phyloP scores from a whole-genome alignment of 2,329 filamentous ascomycete species.

The Nigrograna mackinnonii region DNA sequence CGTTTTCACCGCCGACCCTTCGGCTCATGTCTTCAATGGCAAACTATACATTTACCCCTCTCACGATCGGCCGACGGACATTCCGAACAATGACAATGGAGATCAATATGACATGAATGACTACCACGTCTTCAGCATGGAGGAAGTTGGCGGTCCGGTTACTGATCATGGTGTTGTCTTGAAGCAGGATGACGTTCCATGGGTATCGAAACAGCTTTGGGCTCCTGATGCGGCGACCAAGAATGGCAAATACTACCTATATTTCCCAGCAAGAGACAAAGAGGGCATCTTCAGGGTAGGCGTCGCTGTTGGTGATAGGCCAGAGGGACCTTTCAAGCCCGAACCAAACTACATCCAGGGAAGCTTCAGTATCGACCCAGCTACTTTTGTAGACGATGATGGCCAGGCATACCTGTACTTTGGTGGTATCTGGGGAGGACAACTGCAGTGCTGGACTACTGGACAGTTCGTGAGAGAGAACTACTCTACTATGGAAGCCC shows the following conservation, averaged over 20 bases:
- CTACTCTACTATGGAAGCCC: slow-evolving; percentile 31
- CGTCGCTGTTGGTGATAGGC: slow-evolving; percentile 66
- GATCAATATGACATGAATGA: slow-evolving; percentile 85
- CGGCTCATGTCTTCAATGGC: slow-evolving; percentile 77
- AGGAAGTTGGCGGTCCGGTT: slow-evolving; percentile 60
- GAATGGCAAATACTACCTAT: slow-evolving; percentile 74
- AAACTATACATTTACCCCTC: slow-evolving; percentile 80
- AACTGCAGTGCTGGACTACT: slow-evolving; percentile 74
- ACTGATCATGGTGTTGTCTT: slow-evolving; percentile 75
- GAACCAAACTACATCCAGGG: slow-evolving; percentile 68
- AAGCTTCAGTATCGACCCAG: slow-evolving; percentile 77
- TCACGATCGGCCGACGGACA: slow-evolving; percentile 76
- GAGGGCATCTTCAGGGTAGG: slow-evolving; percentile 74
- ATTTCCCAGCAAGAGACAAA: slow-evolving; percentile 75
- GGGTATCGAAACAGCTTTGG: slow-evolving; percentile 81
- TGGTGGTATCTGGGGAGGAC: slow-evolving; percentile 79
- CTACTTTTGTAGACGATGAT: slow-evolving; percentile 73
- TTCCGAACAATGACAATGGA: slow-evolving; percentile 79
- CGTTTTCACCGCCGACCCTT: slow-evolving; percentile 79
- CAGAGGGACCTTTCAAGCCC: slow-evolving; percentile 71
- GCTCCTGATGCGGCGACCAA: slow-evolving; percentile 74
- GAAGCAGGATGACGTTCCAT: slow-evolving; percentile 67
- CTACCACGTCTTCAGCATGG: slow-evolving; percentile 76
- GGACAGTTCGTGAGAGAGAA: slow-evolving; percentile 58
- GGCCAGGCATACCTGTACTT: slow-evolving; percentile 72